Percentiles rank a stretch among this genome's conserved stretches.
Conservation (phyloP, 768 basidiomycete species). For the Boletus insuetus region DNA sequence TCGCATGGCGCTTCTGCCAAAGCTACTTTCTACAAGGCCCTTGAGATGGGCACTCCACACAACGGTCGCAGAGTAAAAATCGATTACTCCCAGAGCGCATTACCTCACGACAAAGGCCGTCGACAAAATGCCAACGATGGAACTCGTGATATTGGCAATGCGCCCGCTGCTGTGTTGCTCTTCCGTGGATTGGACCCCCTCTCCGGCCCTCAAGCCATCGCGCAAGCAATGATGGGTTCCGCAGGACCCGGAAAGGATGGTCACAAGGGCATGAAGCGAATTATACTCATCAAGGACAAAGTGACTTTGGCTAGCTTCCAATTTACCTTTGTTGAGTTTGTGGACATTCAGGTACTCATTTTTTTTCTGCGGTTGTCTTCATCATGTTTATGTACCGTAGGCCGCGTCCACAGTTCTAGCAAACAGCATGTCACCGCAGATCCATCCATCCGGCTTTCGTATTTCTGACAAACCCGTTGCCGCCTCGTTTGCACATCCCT, state of each 20-base stretch:
- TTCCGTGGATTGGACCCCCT: constrained; percentile 89
- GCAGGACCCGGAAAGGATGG: constrained; percentile 76
- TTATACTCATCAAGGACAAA: constrained; percentile 88
- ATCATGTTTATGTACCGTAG: constrained; percentile 38
- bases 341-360: constrained; percentile 67
- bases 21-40: constrained; percentile 67
- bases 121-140: constrained; percentile 84
- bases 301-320: constrained; percentile 87
- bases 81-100: constrained; percentile 88
- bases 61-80: constrained; percentile 90
- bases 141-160: constrained; percentile 90
- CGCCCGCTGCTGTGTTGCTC: constrained; percentile 78
- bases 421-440: constrained; percentile 80
- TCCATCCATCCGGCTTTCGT: constrained; percentile 91
- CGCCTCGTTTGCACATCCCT: constrained; percentile 88
- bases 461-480: constrained; percentile 89
- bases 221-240: constrained; percentile 78
- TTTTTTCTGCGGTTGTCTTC: neutral
- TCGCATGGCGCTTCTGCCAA: constrained; percentile 81
- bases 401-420: constrained; percentile 80
- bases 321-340: constrained; percentile 91
- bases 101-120: constrained; percentile 64
- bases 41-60: constrained; percentile 67
- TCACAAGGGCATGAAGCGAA: constrained; percentile 82
- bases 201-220: constrained; percentile 84